phyloP scores from a whole-genome alignment of 108 stramenopile genomes.

The Nitzschia sp. region DNA sequence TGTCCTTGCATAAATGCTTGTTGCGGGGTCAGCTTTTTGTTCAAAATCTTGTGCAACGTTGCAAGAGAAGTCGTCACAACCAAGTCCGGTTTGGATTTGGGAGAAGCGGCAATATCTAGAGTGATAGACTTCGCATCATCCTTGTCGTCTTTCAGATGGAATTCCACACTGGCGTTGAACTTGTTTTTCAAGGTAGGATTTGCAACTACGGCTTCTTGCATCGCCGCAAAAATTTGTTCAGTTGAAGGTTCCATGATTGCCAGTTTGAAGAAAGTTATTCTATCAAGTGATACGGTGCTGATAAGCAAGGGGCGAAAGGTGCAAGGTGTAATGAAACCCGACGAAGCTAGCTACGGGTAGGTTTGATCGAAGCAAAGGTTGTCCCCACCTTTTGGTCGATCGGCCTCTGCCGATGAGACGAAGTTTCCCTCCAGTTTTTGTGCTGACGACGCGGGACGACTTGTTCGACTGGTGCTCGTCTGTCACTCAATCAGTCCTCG shows the following conservation, averaged over 20 bases:
- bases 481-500: too few relatives aligned
- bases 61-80: conserved; percentile 34
- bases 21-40: conserved; percentile 43
- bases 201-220: conserved; percentile 33
- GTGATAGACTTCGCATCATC: conserved; percentile 3
- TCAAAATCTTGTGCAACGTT: conserved; percentile 43
- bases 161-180: conserved; percentile 51
- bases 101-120: conserved; percentile 15
- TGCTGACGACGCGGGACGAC: too few relatives aligned
- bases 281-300: too few relatives aligned
- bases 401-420: too few relatives aligned
- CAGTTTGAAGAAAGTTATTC: not conserved
- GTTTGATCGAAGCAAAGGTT: too few relatives aligned
- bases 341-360: too few relatives aligned
- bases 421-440: too few relatives aligned
- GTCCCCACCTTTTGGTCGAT: too few relatives aligned
- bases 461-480: too few relatives aligned
- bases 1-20: conserved; percentile 58
- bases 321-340: too few relatives aligned
- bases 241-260: conserved; percentile 33
- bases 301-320: too few relatives aligned
- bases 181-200: conserved; percentile 27
- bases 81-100: conserved; percentile 30
- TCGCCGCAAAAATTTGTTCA: conserved; percentile 38
- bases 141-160: conserved; percentile 28